Conservation (phyloP, 768 basidiomycete species). For the Trametopsis cervina region DNA sequence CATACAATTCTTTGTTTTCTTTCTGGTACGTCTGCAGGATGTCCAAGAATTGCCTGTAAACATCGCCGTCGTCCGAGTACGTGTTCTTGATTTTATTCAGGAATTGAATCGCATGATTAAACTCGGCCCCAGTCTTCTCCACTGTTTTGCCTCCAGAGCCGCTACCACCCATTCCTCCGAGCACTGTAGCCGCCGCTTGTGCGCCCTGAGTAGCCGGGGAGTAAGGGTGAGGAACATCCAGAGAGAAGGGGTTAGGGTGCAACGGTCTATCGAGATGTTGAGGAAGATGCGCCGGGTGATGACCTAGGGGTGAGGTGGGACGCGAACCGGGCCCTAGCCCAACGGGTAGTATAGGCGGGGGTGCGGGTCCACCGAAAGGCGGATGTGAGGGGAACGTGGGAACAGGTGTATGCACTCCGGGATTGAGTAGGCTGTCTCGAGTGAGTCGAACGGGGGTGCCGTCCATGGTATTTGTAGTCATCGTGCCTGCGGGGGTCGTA, state of each 20-base stretch:
- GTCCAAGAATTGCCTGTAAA: conserved; percentile 86
- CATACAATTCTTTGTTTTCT: conserved; percentile 60
- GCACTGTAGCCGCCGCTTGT: conserved; percentile 45
- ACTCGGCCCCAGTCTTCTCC: conserved; percentile 44
- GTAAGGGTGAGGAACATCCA: conserved; percentile 29
- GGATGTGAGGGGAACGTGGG: conserved; percentile 14
- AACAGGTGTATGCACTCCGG: conserved; percentile 23
- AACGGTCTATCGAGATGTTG: conserved; percentile 15
- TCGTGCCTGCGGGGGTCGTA: conserved; percentile 71
- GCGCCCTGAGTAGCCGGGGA: conserved; percentile 32
- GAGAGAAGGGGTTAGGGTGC: conserved; percentile 26
- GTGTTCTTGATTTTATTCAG: conserved; percentile 98
- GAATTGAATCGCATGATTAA: conserved; percentile 93
- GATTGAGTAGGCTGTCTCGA: conserved; percentile 1
- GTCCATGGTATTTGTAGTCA: conserved; percentile 38
- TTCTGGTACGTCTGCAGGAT: conserved; percentile 85
- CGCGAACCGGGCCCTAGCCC: conserved; percentile 41
- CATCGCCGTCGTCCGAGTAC: conserved; percentile 83
- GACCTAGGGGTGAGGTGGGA: conserved; percentile 34
- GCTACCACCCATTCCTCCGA: conserved; percentile 43
- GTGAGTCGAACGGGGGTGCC: conserved; percentile 23
- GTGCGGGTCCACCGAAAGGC: conserved; percentile 13
- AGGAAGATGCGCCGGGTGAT: background rate
- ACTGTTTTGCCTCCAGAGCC: conserved; percentile 8
- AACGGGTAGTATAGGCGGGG: conserved; percentile 22